Evolutionary conservation across 2,329 filamentous ascomycete species (phyloP), one percentile per base, ranked within the genome.

Genomic region (Cladosporium sp.): DNA sequence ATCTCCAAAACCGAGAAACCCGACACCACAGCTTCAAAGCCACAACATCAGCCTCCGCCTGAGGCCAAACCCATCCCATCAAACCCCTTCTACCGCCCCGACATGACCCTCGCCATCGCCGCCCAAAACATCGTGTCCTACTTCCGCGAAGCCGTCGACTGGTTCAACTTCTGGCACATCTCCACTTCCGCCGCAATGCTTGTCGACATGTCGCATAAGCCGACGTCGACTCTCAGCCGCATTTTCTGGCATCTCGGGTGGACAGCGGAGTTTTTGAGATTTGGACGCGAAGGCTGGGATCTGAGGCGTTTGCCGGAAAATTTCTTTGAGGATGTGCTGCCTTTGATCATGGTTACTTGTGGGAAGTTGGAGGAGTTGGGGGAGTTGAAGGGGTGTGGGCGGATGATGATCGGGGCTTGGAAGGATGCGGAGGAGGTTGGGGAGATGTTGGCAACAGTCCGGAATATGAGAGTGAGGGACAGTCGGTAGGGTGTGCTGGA

Each of bases 321-420:
- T 4, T 65, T 65, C 21, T 65, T 59, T 2, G 52, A 26, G 36
- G 38, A 65, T 28, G 62, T 59, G 15, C 5, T 65, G 51, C 52
- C 52, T n/a, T 44, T 64, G 36, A n/a, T 57, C 6, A 36, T 41
- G 34, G 34, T 30, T 18, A 28, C 26, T 32, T 38, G 36, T 5
- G 51, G 38, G 24, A 32, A 34, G n/a, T 34, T 57, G 14, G 36
- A 47, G 61, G 15, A 32, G 24, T 12, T 64, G 51, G 36, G n/a
- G 24, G 30, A 57, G 18, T 44, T 18, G 51, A 41, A 55, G 18
- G 51, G 54, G 2, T 64, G 61, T 28, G 51, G 21, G 34, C 10
- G 11, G 51, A 41, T 64, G 32, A 30, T 64, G 61, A 21, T 7
- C 8, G 24, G 14, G 26, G 49, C 47, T 54, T 34, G 30, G 60